These are phyloP conservation scores for Dichotomopilus funicola DNA, from an alignment of 2,329 filamentous ascomycete genomes.

Conservation along the genomic window DNA sequence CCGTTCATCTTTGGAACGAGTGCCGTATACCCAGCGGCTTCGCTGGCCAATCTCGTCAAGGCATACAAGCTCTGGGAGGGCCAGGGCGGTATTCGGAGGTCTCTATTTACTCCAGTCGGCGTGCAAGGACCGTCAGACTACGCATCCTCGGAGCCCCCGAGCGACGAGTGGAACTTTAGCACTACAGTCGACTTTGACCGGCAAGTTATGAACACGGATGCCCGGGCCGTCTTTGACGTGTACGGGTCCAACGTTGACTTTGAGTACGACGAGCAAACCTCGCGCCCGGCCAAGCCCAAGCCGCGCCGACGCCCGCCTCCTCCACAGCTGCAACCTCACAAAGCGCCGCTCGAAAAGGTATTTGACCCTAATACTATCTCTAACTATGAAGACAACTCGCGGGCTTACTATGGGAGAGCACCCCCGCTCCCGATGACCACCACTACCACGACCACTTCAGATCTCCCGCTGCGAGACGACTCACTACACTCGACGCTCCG, in stretches of 20 bases:
- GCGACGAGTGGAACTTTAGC: constrained; percentile 63
- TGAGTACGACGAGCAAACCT: constrained; percentile 40
- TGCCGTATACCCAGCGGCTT: constrained; percentile 55
- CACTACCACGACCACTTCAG: constrained; percentile 35
- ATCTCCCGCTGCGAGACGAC: constrained; percentile 54
- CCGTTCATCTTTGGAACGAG: constrained; percentile 60
- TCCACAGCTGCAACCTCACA: constrained; percentile 52
- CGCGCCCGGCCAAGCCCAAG: constrained; percentile 47
- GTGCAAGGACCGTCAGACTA: constrained; percentile 47
- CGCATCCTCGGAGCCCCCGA: constrained; percentile 39
- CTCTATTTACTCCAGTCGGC: constrained; percentile 54
- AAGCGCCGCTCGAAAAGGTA: constrained; percentile 55
- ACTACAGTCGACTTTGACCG: constrained; percentile 60
- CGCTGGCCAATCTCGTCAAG: constrained; percentile 59
- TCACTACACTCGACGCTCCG: constrained; percentile 47
- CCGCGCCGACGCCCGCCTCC: constrained; percentile 42
- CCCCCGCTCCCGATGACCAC: constrained; percentile 33
- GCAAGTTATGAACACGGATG: constrained; percentile 47
- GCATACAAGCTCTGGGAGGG: constrained; percentile 72
- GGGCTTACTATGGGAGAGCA: constrained; percentile 50
- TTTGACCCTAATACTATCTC: constrained; percentile 61
- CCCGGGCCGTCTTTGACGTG: constrained; percentile 52
- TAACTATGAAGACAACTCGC: constrained; percentile 58
- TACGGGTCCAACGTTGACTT: constrained; percentile 54
- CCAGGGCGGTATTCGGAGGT: constrained; percentile 62